Evolutionary conservation across 1,284 basidiomycete species (phyloP), one percentile per base, ranked within the genome.

Genomic region (Ganoderma sinense): DNA sequence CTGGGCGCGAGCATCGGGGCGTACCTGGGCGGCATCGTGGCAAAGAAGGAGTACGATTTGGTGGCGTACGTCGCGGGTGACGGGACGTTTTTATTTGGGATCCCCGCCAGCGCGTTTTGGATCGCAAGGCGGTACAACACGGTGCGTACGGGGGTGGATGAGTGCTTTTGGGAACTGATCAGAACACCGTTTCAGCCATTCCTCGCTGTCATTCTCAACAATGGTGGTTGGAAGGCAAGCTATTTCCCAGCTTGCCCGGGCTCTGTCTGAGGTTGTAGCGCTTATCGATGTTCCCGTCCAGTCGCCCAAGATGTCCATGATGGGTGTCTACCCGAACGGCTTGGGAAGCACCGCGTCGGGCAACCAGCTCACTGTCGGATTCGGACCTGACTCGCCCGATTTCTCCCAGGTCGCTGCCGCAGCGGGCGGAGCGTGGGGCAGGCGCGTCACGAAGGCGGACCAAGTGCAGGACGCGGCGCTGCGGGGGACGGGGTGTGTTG

Each of bases 21-120:
- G 3, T 76, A 82, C 59, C 75, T 92, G 5, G 89, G 86, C 2
- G 83, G 82, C 6, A 70, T 76, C n/a, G 79, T 75, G 5, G 73
- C 74, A 13, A 75, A 76, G 59, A 80, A 76, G 53, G 75, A 69
- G 36, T 82, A 85, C 67, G 89, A 92, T 29, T 76, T 93, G 48
- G 82, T 89, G 16, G 82, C 87, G 0, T 82, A 82, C 1, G 81
- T 93, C 23, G 88, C 92, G 4, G 92, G 91, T 1, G 91, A 93
- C 74, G 91, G 92, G 0, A 86, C 85, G 2, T 93, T 84, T 76
- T 75, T 93, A 75, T 93, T 93, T 76, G 84, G 89, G 1, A 87
- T 91, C 0, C 91, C 92, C 0, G 84, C 86, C 41, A 86, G 89
- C 2, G 87, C 86, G 0, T 93, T 86, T 77, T 92, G 91, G 91